phyloP scores from a whole-genome alignment of 163 green algal genomes.

The Chlamydomonas reinhardtii region DNA sequence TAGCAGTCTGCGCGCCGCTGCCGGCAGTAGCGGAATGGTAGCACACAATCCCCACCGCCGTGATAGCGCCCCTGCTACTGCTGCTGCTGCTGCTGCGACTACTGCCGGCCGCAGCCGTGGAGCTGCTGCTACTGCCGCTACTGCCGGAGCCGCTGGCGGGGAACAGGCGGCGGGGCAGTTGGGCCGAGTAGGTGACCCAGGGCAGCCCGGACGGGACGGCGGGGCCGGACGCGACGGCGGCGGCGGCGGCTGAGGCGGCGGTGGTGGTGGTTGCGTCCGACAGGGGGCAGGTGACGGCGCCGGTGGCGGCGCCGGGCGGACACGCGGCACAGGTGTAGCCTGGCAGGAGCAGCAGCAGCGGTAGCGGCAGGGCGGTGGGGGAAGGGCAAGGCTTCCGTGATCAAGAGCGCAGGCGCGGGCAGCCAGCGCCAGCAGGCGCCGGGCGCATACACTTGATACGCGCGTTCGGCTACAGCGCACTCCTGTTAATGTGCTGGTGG shows the following conservation, averaged over 20 bases:
- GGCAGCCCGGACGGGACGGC: conserved; percentile 9
- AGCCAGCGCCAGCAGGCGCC: no score
- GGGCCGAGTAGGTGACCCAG: conserved; percentile 13
- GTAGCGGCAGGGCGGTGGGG: no score
- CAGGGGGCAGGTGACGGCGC: conserved; percentile 18
- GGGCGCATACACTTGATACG: no score
- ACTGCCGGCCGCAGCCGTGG: not conserved
- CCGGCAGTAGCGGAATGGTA: not conserved
- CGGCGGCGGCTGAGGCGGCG: not conserved
- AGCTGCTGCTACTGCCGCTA: not conserved
- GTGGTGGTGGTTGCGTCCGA: not conserved
- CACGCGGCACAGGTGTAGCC: conserved; percentile 16
- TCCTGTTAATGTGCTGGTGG: no score
- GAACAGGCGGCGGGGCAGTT: conserved; percentile 6
- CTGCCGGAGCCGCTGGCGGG: not conserved
- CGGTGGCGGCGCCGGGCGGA: not conserved
- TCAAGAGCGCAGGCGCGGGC: no score
- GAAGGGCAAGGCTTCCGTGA: no score
- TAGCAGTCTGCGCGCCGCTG: not conserved
- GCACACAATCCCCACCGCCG: conserved; percentile 1
- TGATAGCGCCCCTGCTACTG: not conserved
- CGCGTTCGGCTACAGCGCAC: no score
- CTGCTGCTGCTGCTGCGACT: not conserved
- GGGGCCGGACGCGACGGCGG: not conserved
- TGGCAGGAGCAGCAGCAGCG: no score